Base-by-base conservation (phyloP, 441 rosid genomes). In the Populus tomentosa region DNA sequence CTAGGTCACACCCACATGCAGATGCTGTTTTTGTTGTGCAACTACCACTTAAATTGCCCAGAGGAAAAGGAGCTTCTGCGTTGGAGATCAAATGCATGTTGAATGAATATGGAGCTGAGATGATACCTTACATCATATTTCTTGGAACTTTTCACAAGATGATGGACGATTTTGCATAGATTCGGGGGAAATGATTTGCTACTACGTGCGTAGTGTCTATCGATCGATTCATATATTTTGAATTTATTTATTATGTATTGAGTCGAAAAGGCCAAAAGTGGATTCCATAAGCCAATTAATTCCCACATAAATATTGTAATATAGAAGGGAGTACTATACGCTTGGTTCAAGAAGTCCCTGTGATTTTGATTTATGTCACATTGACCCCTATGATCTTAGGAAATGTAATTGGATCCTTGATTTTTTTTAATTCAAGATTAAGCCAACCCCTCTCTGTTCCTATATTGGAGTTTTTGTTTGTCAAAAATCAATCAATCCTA, bases 1-100 rank as follows among this genome's bases (percentile, higher is more conserved):
- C 61, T 71, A 76, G 26, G 82, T 78, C 80, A 69, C 1, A 35
- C 59, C 67, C 80, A 71, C 77, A 79, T 80, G 81, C 75, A 38
- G 24, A 11, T 70, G 50, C 70, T 69, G 13, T 30, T 32, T 30
- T 68, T 38, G n/a, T n/a, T 75, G 33, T 76, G 42, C 46, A 42
- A 33, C 35, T 67, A 32, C 70, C 56, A 53, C n/a, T 53, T 21
- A 61, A 18, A 69, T 18, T 42, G 24, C 67, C 38, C 4, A 30
- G 4, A 30, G 56, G 56, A 46, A 13, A 46, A 46, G 28, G 1
- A 64, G 9, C 46, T 14, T 4, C 56, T 46, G 56, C 56, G 56
- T 50, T 23, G 42, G 30, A 35, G 36, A 13, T 36, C 26, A 64
- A 65, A 75, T 30, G 65, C 65, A 46, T 9, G 18, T 18, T 32